Conservation (phyloP, 768 basidiomycete species). For the Tulasnella sp. region DNA sequence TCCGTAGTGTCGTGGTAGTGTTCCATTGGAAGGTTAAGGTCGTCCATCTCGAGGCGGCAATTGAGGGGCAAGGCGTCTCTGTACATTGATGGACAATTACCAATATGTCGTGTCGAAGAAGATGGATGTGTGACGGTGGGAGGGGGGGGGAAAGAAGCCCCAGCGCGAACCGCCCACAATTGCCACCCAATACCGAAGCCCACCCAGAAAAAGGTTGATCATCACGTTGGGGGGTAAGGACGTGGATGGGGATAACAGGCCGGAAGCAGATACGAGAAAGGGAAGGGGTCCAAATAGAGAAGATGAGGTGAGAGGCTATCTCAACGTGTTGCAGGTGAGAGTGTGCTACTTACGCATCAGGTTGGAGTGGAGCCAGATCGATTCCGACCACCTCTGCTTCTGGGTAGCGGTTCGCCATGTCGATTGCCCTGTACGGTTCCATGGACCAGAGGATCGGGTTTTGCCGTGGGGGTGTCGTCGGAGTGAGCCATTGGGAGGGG, state of each 20-base stretch:
- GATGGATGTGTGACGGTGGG: background rate
- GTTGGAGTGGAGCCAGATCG: constrained; percentile 20
- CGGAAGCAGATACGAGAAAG: constrained; percentile 3
- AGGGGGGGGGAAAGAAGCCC: background rate
- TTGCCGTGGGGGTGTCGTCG: background rate
- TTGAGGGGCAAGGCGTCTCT: background rate
- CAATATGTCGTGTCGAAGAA: background rate
- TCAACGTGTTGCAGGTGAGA: constrained; percentile 13
- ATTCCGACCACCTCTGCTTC: constrained; percentile 23
- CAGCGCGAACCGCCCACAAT: background rate
- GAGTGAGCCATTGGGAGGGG: background rate
- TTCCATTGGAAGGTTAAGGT: constrained; percentile 24
- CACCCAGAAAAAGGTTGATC: background rate
- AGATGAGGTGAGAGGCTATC: constrained; percentile 1
- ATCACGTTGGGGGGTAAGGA: background rate
- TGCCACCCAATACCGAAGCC: background rate
- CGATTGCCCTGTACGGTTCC: constrained; percentile 6
- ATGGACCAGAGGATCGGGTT: background rate
- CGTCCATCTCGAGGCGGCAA: constrained; percentile 26
- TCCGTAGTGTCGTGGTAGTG: constrained; percentile 18
- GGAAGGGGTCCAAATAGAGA: background rate
- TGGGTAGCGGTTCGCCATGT: constrained; percentile 21
- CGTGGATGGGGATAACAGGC: background rate
- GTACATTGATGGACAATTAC: background rate
- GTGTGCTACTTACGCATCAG: constrained; percentile 10